Base-by-base conservation (phyloP, 352 stramenopile genomes). In the Pythium sukuiense region DNA sequence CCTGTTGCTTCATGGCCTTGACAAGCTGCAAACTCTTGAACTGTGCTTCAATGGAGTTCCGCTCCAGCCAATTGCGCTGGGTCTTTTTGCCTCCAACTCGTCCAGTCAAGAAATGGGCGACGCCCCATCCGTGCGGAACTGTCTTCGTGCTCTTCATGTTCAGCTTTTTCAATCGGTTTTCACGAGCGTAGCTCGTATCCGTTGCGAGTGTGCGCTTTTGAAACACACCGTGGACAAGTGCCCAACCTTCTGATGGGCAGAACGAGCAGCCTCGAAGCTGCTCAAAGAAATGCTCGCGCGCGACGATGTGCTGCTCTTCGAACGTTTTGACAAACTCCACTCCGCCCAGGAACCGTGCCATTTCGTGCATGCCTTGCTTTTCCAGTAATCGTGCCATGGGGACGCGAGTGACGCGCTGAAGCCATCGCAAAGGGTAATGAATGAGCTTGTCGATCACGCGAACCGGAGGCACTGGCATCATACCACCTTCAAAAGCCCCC, bases 161-260 rank as follows among this genome's bases (percentile, higher is more conserved):
- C 20, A 58, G 1, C 20, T 64, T 66, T 27, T 65, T 67, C 45
- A 65, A 8, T 13, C 68, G 62, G 20, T 70, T 71, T 30, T 71
- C 62, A 18, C 39, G 24, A 11, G 39, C 52, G 39, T 67, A 70
- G 1, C 43, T 71, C 13, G 54, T 16, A 18, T 71, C 65, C n/a
- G 59, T 73, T 64, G 57, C 55, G 3, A 58, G 16, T 29, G 76
- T 61, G 32, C 53, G 50, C 58, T 81, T 78, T 30, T 85, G 66
- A 35, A 91, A 94, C 6, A 94, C 81, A 11, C 84, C 84, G 45
- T 94, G 84, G 14, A 94, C 86, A 9, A 94, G n/a, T 2, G 86
- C 77, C 77, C 79, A 92, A 14, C 86, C 84, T 66, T 94, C 84
- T 0, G 79, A 90, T 11, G 74, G 68, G 46, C 82, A 92, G 57